Conservation (phyloP, 2,329 filamentous ascomycete genomes). For the Fusarium udum region DNA sequence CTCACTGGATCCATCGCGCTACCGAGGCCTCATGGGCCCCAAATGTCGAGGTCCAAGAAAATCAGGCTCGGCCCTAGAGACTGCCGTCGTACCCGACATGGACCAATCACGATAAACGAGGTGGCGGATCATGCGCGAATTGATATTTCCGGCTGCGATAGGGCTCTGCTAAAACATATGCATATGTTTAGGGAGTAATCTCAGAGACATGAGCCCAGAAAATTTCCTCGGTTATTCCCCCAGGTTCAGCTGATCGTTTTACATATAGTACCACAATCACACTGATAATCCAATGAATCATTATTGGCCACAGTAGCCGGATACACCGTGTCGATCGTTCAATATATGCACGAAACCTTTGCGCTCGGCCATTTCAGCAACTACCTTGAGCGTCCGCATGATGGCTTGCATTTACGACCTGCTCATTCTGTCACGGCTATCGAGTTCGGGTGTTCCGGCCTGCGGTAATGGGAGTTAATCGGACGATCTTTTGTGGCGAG, state of each 20-base stretch:
- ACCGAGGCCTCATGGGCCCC: not conserved
- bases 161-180: not conserved
- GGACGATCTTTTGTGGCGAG: not conserved
- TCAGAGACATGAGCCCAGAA: accelerated
- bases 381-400: not conserved
- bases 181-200: accelerated
- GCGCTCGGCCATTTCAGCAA: not conserved
- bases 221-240: accelerated
- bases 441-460: not conserved
- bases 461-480: no score
- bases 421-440: not conserved
- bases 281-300: accelerated
- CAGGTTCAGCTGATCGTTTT: not conserved
- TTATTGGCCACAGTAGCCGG: accelerated
- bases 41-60: no score
- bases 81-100: not conserved
- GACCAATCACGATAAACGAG: not conserved
- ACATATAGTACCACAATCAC: not conserved
- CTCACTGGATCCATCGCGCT: no score
- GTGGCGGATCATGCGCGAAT: not conserved
- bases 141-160: accelerated
- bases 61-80: not conserved
- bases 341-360: not conserved
- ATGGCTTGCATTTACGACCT: not conserved
- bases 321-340: not conserved